Base-by-base conservation (phyloP, 345 rosid species). In the Aegle marmelos region DNA sequence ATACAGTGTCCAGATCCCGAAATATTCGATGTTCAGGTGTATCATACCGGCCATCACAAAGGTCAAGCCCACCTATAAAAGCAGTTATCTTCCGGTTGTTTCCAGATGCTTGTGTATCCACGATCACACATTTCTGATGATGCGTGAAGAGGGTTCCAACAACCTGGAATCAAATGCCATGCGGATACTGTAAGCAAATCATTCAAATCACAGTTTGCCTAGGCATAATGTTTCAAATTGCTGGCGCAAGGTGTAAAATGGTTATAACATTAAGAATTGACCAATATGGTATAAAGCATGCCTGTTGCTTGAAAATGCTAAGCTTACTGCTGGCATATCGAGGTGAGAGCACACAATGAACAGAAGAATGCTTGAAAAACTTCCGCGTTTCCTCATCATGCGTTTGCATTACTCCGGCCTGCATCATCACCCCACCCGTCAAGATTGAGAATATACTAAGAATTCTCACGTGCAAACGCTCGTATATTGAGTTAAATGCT, bases 291-390 rank as follows among this genome's bases (percentile, higher is more conserved):
- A 28, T 72, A 83, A 89, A 81, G 80, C 93, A 81, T 91, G 89
- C 95, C 92, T 90, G 91, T 81, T 91, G 93, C 87, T 89, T 91
- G 88, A 90, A 85, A 87, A 90, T 83, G 93, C 95, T 90, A 84
- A 91, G 93, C 90, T 91, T 91, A 86, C 87, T 91, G 91, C 95
- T 89, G 74, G 90, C 92, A 84, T 91, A 91, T 39, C 93, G 92
- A 2, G 95, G 93, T 13, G 95, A 85, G 79, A 91, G 80, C 74
- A 89, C 91, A 66, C 95, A 91, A 13, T 82, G 72, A 56, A 91
- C 95, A 3, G 92, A 87, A 2, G 95, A 89, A 73, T 88, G 91
- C 91, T 87, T 91, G 87, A 91, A 91, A 75, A 91, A 91, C 82
- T 80, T 90, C 73, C 91, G 80, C 0, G 95, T 91, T 78, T 91